A percentile compares a stretch with the other conserved stretches of the same genome.
phyloP scores from a whole-genome alignment of 2,329 filamentous ascomycete genomes.

The Monosporascus sp. region DNA sequence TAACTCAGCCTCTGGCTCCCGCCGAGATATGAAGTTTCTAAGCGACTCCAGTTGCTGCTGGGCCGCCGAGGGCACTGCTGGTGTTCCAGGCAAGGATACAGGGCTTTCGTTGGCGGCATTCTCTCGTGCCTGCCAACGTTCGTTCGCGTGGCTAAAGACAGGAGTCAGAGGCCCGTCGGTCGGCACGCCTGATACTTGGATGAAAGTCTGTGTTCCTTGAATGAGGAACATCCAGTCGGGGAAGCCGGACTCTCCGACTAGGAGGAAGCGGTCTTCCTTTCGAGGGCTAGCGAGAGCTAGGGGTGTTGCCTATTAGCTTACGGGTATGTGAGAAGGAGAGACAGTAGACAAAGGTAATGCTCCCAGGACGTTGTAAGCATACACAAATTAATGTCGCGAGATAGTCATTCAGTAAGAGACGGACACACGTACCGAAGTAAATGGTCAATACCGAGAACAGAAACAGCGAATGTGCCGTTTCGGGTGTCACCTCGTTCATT shows the following conservation, averaged over 20 bases:
- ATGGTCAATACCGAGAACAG: conserved; percentile 12
- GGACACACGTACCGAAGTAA: conserved; percentile 3
- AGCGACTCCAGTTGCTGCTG: neutral
- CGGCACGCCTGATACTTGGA: neutral
- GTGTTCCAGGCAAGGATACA: neutral
- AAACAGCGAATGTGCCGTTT: conserved; percentile 6
- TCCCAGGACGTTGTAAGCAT: too few relatives aligned
- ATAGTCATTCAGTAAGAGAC: too few relatives aligned
- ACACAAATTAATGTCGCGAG: too few relatives aligned
- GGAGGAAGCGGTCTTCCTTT: conserved; percentile 6
- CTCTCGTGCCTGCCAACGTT: neutral
- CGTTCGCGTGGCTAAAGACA: conserved; percentile 5
- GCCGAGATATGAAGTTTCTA: neutral
- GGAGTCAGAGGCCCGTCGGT: conserved; percentile 3
- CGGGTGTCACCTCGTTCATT: conserved; percentile 1
- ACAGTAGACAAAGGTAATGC: too few relatives aligned
- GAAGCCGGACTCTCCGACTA: conserved; percentile 11
- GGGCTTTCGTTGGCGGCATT: too few relatives aligned
- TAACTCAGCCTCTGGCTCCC: neutral
- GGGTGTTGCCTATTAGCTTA: too few relatives aligned
- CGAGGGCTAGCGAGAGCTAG: conserved; percentile 8
- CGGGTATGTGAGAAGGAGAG: too few relatives aligned
- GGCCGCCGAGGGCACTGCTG: too few relatives aligned
- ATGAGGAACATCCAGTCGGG: conserved; percentile 21
- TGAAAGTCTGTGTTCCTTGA: conserved; percentile 9